Conservation (phyloP, 1,284 basidiomycete species). For the Rhodofomes roseus region DNA sequence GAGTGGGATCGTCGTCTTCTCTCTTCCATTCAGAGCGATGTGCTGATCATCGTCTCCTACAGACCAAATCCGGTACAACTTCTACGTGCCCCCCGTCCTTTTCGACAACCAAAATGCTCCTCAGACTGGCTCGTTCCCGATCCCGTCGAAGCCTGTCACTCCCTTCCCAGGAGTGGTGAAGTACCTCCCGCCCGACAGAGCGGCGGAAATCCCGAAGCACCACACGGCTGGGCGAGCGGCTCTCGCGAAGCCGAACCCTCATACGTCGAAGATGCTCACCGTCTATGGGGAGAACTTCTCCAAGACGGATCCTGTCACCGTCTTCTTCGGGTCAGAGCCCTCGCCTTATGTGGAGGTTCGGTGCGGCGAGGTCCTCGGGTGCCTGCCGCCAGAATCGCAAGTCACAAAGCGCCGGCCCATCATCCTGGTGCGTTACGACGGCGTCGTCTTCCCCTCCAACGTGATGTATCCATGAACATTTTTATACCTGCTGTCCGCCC, state of each 20-base stretch:
- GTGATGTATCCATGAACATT: constrained; percentile 69
- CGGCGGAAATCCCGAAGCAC: constrained; percentile 66
- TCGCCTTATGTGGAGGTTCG: constrained; percentile 85
- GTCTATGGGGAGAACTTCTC: constrained; percentile 89
- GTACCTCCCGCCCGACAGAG: constrained; percentile 82
- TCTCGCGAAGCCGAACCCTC: constrained; percentile 68
- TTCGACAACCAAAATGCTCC: constrained; percentile 71
- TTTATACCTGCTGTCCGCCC: constrained; percentile 3
- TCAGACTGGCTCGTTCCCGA: constrained; percentile 65
- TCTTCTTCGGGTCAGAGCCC: constrained; percentile 89
- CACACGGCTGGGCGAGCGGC: constrained; percentile 64
- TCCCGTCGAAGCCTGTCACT: constrained; percentile 79
- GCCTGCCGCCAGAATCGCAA: constrained; percentile 66
- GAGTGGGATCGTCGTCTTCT: constrained; percentile 22
- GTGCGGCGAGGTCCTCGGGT: constrained; percentile 84
- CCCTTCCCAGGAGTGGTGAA: constrained; percentile 84
- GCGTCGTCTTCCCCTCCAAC: constrained; percentile 88
- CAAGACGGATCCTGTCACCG: constrained; percentile 70
- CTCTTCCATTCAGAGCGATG: constrained; percentile 1
- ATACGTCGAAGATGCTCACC: constrained; percentile 74
- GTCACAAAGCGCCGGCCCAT: constrained; percentile 71
- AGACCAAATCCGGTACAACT: constrained; percentile 89
- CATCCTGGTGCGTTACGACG: constrained; percentile 84
- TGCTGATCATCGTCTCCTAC: constrained; percentile 13
- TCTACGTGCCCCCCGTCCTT: constrained; percentile 84